These are phyloP conservation scores for Cytospora piceicola DNA, from an alignment of 2,329 filamentous ascomycete species.

Conservation along the genomic window DNA sequence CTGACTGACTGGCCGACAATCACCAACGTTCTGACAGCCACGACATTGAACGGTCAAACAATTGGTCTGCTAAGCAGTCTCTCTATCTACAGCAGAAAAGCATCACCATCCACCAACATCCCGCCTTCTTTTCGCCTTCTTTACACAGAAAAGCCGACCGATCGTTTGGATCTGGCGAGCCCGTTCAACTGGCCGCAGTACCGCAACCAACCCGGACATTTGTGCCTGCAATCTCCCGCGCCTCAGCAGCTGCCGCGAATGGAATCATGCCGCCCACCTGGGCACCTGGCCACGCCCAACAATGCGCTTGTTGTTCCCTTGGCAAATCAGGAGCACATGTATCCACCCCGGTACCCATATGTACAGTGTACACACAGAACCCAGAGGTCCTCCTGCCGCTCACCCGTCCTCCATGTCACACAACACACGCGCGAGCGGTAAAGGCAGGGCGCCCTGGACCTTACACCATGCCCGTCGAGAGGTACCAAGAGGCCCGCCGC, in stretches of 20 bases:
- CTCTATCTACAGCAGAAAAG: background rate
- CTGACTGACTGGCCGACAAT: background rate
- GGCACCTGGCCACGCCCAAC: too few species aligned
- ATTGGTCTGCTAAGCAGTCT: background rate
- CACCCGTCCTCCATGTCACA: background rate
- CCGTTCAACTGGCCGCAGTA: slow-evolving; percentile 10
- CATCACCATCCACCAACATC: background rate
- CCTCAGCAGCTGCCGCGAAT: slow-evolving; percentile 30
- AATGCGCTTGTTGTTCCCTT: background rate
- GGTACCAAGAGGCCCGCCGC: background rate
- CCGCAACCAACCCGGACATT: slow-evolving; percentile 20
- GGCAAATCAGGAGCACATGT: background rate
- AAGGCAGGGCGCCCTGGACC: slow-evolving; percentile 8
- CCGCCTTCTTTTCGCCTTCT: background rate
- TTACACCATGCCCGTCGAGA: background rate
- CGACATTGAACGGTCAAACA: background rate
- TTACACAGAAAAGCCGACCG: background rate
- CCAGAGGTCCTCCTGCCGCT: slow-evolving; percentile 12
- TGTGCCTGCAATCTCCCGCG: slow-evolving; percentile 37
- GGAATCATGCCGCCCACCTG: slow-evolving; percentile 21
- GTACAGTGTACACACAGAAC: background rate
- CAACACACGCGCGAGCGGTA: background rate
- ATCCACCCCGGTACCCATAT: slow-evolving; percentile 4
- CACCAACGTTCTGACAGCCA: background rate
- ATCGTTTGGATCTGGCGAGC: slow-evolving; percentile 10